Base-by-base conservation (phyloP, 176 grass and related monocot species). In the Dactylis glomerata region DNA sequence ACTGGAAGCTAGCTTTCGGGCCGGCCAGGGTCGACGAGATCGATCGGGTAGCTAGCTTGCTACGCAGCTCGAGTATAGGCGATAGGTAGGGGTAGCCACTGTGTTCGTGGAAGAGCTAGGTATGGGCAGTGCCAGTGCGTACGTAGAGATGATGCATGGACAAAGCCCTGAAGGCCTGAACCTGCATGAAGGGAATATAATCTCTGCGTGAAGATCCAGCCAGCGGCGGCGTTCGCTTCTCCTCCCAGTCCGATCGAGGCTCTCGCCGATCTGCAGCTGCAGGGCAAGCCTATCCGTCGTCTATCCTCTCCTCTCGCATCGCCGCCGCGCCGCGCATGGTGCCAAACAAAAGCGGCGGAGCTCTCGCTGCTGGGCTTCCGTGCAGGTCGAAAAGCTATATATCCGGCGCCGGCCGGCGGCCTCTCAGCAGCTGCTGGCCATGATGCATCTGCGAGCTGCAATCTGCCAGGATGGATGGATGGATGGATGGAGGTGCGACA, bases 401-500 rank as follows among this genome's bases (percentile, higher is more conserved):
- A 52, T 28, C 9, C 71, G n/a, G 68, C 50, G 26, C 55, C 76
- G 24, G 68, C 68, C 80, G 11, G 11, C 51, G 34, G 34, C 1
- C 1, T 15, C 33, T 38, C 64, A 40, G 34, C 65, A 38, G 34
- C n/a, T n/a, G n/a, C n/a, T n/a, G 64, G 15, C 26, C 34, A 68
- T 26, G 9, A n/a, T n/a, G n/a, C n/a, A n/a, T n/a, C n/a, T n/a
- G n/a, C n/a, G n/a, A n/a, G n/a, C n/a, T n/a, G n/a, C n/a, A 8
- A 2, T 68, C 65, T 68, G 10, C 67, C 20, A 68, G 17, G 66
- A 33, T 19, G 6, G 7, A 23, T 41, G 20, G 37, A 13, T 41
- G 2, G 22, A 19, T n/a, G n/a, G n/a, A n/a, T n/a, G n/a, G 80
- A 19, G 81, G 77, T 42, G 74, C 42, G 81, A 88, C 81, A 77